Evolutionary conservation across 2,329 filamentous ascomycete species (phyloP), one percentile per base, ranked within the genome.

Genomic region (Hypoxylon sp.): DNA sequence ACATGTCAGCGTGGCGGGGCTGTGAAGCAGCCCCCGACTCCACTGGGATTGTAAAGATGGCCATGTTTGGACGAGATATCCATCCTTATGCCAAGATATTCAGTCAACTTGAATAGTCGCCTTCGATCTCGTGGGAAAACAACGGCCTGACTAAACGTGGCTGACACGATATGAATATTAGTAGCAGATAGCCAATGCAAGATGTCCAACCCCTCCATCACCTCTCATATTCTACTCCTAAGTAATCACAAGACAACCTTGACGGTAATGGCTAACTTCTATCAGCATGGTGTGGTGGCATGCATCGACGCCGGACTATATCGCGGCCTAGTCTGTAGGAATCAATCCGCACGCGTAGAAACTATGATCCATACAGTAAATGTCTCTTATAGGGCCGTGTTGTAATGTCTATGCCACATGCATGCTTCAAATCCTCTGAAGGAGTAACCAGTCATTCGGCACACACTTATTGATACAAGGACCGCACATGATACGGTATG

Each of bases 1-100:
- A 70, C 69, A 72, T 73, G 71, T 73, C 71, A 73, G 71, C 71
- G 65, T 63, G 59, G 70, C 67, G 71, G 69, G 71, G 71, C 69
- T 70, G 67, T 71, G 60, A 65, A 69, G 60, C 29, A 52, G 65
- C 47, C 48, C 52, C 63, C 59, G 65, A 62, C 63, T 66, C 71
- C 71, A 72, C 71, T 59, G 42, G 63, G 54, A 58, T 67, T 61
- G 55, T 50, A 67, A 59, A 59, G 64, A 59, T 37, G 48, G n/a
- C 39, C 66, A 65, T 59, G 51, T 31, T 46, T 42, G 54, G 59
- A 62, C n/a, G 46, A 64, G 42, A 64, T 66, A 69, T 67, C 63
- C 51, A 69, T 67, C 63, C 51, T 71, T 59, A 71, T 71, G 71
- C 71, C 59, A 65, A 66, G 39, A 59, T 35, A 50, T 57, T 61